Evolutionary conservation across 2,329 filamentous ascomycete species (phyloP), one percentile per base, ranked within the genome.

Genomic region (Tolypocladium inflatum): DNA sequence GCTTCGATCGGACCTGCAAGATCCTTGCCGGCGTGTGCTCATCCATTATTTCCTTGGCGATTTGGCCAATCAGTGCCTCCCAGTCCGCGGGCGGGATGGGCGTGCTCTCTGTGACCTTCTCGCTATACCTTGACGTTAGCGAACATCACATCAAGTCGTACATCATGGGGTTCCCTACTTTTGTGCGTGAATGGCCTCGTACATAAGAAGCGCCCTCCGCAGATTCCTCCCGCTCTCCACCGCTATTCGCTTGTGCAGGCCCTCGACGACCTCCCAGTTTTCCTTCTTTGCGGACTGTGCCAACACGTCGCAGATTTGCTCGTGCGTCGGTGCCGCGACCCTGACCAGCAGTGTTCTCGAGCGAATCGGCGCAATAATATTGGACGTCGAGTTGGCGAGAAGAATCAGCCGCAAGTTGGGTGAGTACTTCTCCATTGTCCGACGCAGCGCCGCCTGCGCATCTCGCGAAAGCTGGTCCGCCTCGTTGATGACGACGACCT

Each of bases 341-440:
- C 94, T 83, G 57, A 99, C 91, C 55, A 99, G 81, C 71, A 99
- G 78, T 56, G 92, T 97, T 73, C 94, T 82, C 67, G 90, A 95
- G 63, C 93, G 84, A 70, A 99, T 99, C 0, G 94, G 94, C n/a
- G 94, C 93, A 72, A 99, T 99, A 67, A 99, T 99, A 69, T 97
- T 97, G 63, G 92, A 92, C 26, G 94, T 99, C 64, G 90, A 96
- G 71, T 97, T 97, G 54, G 94, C 94, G 60, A 99, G 77, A 60
- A 99, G 77, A 54, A 99, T 97, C 65, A 99, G 75, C 26, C 94
- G 83, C 69, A 99, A 69, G 71, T 99, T 99, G 17, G 93, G 92
- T 67, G 90, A 95, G 79, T 99, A 99, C 74, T 99, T 99, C 76
- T 99, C 94, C 94, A 99, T 99, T 0, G 94, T 99, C 62, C 94